phyloP scores from a whole-genome alignment of 176 grass and related monocot genomes.

The Zea mays region Zm-B73-REFERENCE-NAM-5.0 NC_050096.1:60310501-60311000 shows the following conservation, averaged over 20 bases:
- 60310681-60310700: slow-evolving; percentile 3
- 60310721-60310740: slow-evolving; percentile 72
- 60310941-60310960: slow-evolving; percentile 72
- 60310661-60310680: not conserved
- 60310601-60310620: slow-evolving; percentile 66
- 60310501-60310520: slow-evolving; percentile 52
- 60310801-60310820: slow-evolving; percentile 73
- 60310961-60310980: slow-evolving; percentile 45
- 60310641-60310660: not conserved
- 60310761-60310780: slow-evolving; percentile 64
- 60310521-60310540: slow-evolving; percentile 76
- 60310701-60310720: slow-evolving; percentile 57
- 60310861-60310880: slow-evolving; percentile 42
- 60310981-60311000: slow-evolving; percentile 72
- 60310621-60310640: slow-evolving; percentile 74
- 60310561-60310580: slow-evolving; percentile 85
- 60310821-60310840: slow-evolving; percentile 72
- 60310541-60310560: slow-evolving; percentile 80
- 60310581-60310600: slow-evolving; percentile 65
- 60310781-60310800: slow-evolving; percentile 73
- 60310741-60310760: slow-evolving; percentile 75
- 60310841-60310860: slow-evolving; percentile 50
- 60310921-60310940: slow-evolving; percentile 63
- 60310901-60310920: slow-evolving; percentile 59
- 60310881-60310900: slow-evolving; percentile 41